Evolutionary conservation across 2,329 filamentous ascomycete species (phyloP), one percentile per base, ranked within the genome.

Genomic region (Calonectria hongkongensis): DNA sequence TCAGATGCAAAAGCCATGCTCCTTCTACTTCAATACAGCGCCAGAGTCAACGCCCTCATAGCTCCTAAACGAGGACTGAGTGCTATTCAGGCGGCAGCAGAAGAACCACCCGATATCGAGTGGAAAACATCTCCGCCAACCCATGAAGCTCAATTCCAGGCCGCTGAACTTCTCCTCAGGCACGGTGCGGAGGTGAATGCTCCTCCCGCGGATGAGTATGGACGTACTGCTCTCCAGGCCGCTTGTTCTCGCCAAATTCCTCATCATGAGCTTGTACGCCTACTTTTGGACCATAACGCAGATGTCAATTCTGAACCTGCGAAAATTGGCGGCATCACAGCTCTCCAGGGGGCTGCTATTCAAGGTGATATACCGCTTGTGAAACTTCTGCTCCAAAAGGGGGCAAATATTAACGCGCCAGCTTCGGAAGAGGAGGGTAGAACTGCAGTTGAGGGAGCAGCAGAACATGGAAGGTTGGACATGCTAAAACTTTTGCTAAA

Each of bases 401-500:
- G 63, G 2, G 71, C 68, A 2, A 0, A 67, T 2, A 39, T 73
- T 30, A 65, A 73, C 21, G 71, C 68, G 0, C 25, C 63, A 0
- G 68, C 68, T 16, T 43, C 71, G 0, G 15, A 13, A 1, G 9
- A n/a, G 0, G 28, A 71, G 16, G 71, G 71, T 7, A 68, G 71
- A 60, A 71, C 68, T 2, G 68, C 68, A 15, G n/a, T 71, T 6
- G 71, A 73, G 41, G 71, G 68, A 4, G 71, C 71, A 15, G 71
- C 71, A 1, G 71, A 73, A 56, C 63, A 70, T n/a, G 71, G 71
- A 15, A 67, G 68, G 48, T 21, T 71, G 2, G 71, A 73, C 12
- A 67, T 73, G 47, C 21, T 71, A 3, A 33, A 25, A 2, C 56
- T 68, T 9, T 56, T 73, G 10, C 58, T 73, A 2, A 54, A 50